Percentiles rank a stretch among this genome's conserved stretches.
These are phyloP conservation scores for Diplocarpon mali DNA, from an alignment of 2,329 filamentous ascomycete species.

Conservation along the genomic window DNA sequence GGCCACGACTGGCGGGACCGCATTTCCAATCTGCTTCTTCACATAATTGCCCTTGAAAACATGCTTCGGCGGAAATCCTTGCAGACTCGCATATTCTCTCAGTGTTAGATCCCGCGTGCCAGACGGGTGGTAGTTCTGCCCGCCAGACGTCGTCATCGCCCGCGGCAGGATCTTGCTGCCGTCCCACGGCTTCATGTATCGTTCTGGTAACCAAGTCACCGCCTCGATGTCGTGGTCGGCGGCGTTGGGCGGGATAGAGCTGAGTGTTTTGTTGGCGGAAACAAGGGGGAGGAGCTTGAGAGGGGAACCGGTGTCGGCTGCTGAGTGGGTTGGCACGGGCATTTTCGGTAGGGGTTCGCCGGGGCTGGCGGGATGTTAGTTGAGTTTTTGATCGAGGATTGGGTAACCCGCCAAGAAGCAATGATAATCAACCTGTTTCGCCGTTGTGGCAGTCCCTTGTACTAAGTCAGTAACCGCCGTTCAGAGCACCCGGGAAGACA, in stretches of 20 bases:
- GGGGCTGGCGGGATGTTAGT: slow-evolving; percentile 34
- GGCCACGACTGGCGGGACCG: slow-evolving; percentile 55
- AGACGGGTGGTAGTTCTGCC: slow-evolving; percentile 52
- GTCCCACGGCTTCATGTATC: slow-evolving; percentile 31
- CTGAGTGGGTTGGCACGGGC: slow-evolving; percentile 47
- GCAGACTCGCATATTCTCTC: slow-evolving; percentile 56
- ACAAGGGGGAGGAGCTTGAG: slow-evolving; percentile 30
- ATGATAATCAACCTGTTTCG: slow-evolving; percentile 41
- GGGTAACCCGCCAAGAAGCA: slow-evolving; percentile 32
- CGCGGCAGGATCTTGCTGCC: slow-evolving; percentile 36
- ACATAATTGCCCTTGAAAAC: slow-evolving; percentile 39
- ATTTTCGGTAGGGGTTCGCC: slow-evolving; percentile 61
- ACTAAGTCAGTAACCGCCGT: background rate
- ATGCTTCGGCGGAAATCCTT: slow-evolving; percentile 55
- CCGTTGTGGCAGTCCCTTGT: slow-evolving; percentile 21
- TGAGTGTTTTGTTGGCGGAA: slow-evolving; percentile 31
- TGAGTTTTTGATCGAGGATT: background rate
- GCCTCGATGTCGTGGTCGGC: slow-evolving; percentile 32
- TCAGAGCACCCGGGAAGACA: background rate
- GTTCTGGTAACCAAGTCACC: slow-evolving; percentile 8
- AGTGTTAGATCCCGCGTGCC: slow-evolving; percentile 53
- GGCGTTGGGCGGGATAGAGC: slow-evolving; percentile 18
- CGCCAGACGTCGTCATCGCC: slow-evolving; percentile 55
- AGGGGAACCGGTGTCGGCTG: slow-evolving; percentile 25
- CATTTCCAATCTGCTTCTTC: slow-evolving; percentile 65